These are phyloP conservation scores for Fusarium anthophilum DNA, from an alignment of 2,329 filamentous ascomycete genomes.

Conservation along the genomic window DNA sequence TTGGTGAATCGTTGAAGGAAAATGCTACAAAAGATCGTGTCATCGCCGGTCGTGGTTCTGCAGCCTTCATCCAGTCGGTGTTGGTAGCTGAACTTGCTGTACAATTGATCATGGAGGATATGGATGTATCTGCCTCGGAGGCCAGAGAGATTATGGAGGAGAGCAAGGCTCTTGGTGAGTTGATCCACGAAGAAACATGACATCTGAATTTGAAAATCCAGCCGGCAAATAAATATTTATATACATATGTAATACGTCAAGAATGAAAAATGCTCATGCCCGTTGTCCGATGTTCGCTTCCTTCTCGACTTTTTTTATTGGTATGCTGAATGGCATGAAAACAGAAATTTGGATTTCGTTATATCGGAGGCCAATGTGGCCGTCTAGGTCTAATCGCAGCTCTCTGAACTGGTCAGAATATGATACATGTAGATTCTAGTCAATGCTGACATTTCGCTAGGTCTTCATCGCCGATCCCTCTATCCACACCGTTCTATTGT, in stretches of 20 bases:
- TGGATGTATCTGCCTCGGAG: conserved; percentile 54
- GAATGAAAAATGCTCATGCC: conserved; percentile 16
- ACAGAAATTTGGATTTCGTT: conserved; percentile 19
- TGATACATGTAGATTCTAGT: conserved; percentile 46
- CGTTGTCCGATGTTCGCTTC: background rate
- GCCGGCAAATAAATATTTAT: background rate
- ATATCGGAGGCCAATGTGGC: conserved; percentile 27
- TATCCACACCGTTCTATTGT: conserved; percentile 48
- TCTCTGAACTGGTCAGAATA: conserved; percentile 17
- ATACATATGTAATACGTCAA: conserved; percentile 2
- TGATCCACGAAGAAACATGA: conserved; percentile 69
- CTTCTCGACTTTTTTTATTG: background rate
- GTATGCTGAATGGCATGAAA: conserved; percentile 1
- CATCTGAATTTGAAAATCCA: background rate
- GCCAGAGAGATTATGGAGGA: conserved; percentile 69
- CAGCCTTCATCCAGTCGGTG: conserved; percentile 76
- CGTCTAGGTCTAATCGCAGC: conserved; percentile 37
- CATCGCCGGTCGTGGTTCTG: conserved; percentile 72
- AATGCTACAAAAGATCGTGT: conserved; percentile 71
- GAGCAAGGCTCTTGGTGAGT: conserved; percentile 72
- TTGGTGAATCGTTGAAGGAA: conserved; percentile 68
- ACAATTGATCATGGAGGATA: conserved; percentile 65
- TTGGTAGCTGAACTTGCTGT: conserved; percentile 77
- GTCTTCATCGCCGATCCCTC: conserved; percentile 20
- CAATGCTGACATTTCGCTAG: conserved; percentile 39